phyloP scores from a whole-genome alignment of 257 asterid genomes.

The Henckelia pumila region DNA sequence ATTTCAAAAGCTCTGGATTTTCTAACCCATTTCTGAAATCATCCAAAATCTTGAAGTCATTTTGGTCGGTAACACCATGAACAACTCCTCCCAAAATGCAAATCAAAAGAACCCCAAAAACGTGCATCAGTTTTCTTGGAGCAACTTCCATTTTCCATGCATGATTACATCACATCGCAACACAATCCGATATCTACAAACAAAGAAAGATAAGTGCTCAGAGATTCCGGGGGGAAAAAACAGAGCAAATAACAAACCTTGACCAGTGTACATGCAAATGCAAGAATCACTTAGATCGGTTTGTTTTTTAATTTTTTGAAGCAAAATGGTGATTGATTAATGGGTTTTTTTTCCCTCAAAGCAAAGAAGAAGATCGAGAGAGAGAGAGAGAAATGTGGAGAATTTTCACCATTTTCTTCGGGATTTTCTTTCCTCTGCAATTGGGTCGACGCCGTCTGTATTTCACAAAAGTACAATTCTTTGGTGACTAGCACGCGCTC shows the following conservation, averaged over 20 bases:
- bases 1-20: slow-evolving; percentile 61
- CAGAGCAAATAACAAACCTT: slow-evolving; percentile 26
- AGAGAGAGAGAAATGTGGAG: slow-evolving; percentile 15
- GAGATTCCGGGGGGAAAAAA: slow-evolving; percentile 9
- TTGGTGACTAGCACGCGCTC: slow-evolving; percentile 12
- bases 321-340: slow-evolving; percentile 16
- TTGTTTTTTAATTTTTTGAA: slow-evolving; percentile 3
- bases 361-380: slow-evolving; percentile 17
- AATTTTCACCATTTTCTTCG: slow-evolving; percentile 12
- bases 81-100: slow-evolving; percentile 33
- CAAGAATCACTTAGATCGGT: slow-evolving; percentile 21
- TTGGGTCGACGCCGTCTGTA: slow-evolving; percentile 35
- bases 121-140: slow-evolving; percentile 30
- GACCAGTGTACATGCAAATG: slow-evolving; percentile 32
- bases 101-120: slow-evolving; percentile 27
- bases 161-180: slow-evolving; percentile 29
- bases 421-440: slow-evolving; percentile 33
- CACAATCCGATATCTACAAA: slow-evolving; percentile 26
- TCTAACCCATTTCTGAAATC: slow-evolving; percentile 59
- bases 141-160: slow-evolving; percentile 31
- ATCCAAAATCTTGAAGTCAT: slow-evolving; percentile 60
- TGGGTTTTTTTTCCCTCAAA: background rate
- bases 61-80: slow-evolving; percentile 44
- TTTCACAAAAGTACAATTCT: slow-evolving; percentile 24
- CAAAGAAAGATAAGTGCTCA: slow-evolving; percentile 17